Conservation (phyloP, 768 basidiomycete genomes). For the Auricularia heimuer region DNA sequence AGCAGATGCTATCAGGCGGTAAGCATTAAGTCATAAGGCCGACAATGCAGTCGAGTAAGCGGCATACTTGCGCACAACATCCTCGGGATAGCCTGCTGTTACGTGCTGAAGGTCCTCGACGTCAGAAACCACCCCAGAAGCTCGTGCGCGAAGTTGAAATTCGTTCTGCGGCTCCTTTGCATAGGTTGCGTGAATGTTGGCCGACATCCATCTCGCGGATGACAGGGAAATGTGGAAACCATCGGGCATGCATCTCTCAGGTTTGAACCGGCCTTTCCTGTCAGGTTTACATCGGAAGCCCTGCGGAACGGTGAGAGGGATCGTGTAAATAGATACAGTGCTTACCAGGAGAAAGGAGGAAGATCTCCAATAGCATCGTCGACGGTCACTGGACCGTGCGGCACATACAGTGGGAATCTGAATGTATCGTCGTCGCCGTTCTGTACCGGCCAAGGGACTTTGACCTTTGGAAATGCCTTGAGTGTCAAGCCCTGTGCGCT, state of each 20-base stretch:
- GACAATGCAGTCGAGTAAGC: not conserved
- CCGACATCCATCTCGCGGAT: no score
- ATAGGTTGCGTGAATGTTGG: not conserved
- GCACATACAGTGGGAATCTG: not conserved
- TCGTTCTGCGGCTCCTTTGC: not conserved
- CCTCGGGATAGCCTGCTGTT: not conserved
- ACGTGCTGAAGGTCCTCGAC: not conserved
- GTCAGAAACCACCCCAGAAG: not conserved
- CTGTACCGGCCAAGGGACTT: not conserved
- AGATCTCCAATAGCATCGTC: constrained; percentile 7
- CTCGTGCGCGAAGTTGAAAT: not conserved
- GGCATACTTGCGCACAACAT: not conserved
- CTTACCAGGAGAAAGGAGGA: constrained; percentile 6
- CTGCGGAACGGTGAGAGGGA: no score
- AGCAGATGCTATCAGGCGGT: not conserved
- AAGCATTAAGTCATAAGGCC: no score
- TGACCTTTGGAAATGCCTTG: not conserved
- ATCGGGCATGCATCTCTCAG: no score
- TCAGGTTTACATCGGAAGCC: no score
- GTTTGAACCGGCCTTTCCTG: no score
- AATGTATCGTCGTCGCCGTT: not conserved
- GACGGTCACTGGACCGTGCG: constrained; percentile 1
- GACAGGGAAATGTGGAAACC: no score
- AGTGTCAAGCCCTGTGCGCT: not conserved
- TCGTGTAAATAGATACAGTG: not conserved